Base-by-base conservation (phyloP, 176 grass and related monocot genomes). In the Tuctoria greenei region DNA sequence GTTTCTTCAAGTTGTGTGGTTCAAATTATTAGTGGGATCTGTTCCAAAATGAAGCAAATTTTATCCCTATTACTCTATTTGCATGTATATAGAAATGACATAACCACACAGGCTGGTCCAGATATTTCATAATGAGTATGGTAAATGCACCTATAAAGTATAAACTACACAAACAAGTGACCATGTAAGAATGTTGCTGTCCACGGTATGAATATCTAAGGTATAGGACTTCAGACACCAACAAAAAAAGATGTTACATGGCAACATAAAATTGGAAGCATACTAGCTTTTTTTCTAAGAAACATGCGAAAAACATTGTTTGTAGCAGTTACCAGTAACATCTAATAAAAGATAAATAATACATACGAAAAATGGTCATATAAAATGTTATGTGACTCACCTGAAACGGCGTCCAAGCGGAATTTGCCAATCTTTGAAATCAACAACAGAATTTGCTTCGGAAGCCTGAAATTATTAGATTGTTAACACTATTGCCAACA, bases 391-490 rank as follows among this genome's bases (percentile, higher is more conserved):
- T 50, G 2, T 35, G 10, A 4, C 4, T 81, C n/a, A 93, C 90
- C 87, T 93, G 73, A 93, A 93, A 41, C 84, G 74, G 3, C 90
- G 87, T 35, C 90, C 90, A 67, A 89, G 90, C 72, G 90, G 84
- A 82, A 89, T 89, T 74, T 93, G 90, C 87, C 90, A 89, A 60
- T 93, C 90, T 84, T 89, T 93, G 81, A 89, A 93, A 89, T 93
- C 90, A 64, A 93, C 43, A 70, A 93, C 86, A 75, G 87, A 52
- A 72, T 79, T 89, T 82, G 43, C 62, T 82, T 89, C 44, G 3
- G 90, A 93, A 51, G 69, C 90, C 90, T 93, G 49, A 76, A 74
- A 83, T 71, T 77, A 18, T 69, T 61, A 65, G 8, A 49, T 56
- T 40, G 5, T 28, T 44, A 51, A 72, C 35, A 68, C 45, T 45